phyloP scores from a whole-genome alignment of 2,329 filamentous ascomycete species.

The Penicillium olsonii region DNA sequence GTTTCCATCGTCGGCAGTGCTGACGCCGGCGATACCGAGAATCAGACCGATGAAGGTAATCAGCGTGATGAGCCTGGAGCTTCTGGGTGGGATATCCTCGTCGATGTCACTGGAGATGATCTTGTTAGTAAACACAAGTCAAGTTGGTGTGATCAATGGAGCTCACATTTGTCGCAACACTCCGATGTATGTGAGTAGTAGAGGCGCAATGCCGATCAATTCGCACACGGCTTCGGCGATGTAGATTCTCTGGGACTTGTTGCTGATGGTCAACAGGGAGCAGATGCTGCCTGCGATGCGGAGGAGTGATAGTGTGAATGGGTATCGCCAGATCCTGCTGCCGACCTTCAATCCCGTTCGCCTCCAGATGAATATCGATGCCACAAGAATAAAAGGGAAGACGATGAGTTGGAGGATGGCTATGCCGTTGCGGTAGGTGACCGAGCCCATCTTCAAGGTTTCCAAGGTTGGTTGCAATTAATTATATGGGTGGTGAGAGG shows the following conservation, averaged over 20 bases:
- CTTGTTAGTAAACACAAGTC: not conserved
- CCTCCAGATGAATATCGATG: constrained; percentile 29
- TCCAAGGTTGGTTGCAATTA: too few relatives aligned
- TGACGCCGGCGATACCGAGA: constrained; percentile 27
- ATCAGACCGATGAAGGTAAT: constrained; percentile 24
- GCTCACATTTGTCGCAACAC: constrained; percentile 31
- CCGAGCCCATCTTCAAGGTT: constrained; percentile 15
- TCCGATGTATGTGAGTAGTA: constrained; percentile 30
- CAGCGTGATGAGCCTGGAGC: constrained; percentile 10
- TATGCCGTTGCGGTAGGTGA: constrained; percentile 32
- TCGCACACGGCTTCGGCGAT: constrained; percentile 30
- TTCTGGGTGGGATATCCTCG: constrained; percentile 17
- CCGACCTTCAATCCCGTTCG: constrained; percentile 29
- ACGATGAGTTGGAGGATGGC: constrained; percentile 32
- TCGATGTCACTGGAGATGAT: constrained; percentile 9
- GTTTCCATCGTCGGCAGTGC: constrained; percentile 8
- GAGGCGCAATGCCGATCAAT: constrained; percentile 31
- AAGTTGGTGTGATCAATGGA: not conserved
- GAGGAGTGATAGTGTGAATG: constrained; percentile 30
- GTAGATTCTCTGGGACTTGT: constrained; percentile 18
- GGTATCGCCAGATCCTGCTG: constrained; percentile 31
- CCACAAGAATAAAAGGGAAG: constrained; percentile 28
- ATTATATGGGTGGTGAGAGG: too few relatives aligned
- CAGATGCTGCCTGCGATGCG: constrained; percentile 31
- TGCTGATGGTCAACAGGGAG: constrained; percentile 24